phyloP scores from a whole-genome alignment of 805 yeast species.

The Candida alai region DNA sequence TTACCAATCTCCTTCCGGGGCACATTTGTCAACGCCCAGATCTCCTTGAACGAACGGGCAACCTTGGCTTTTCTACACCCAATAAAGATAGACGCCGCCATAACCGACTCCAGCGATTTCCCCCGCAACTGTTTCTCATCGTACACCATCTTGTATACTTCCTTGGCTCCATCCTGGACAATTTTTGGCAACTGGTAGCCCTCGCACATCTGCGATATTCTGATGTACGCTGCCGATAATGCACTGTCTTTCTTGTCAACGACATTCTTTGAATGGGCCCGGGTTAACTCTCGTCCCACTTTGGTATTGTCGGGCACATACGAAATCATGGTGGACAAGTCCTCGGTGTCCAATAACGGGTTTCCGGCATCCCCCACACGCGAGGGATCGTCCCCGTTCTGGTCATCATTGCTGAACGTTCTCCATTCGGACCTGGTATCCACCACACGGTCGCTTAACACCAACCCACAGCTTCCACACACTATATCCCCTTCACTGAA shows the following conservation, averaged over 20 bases:
- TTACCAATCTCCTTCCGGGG: constrained; percentile 93
- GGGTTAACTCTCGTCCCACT: constrained; percentile 81
- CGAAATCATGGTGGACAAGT: constrained; percentile 88
- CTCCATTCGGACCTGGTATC: constrained; percentile 99
- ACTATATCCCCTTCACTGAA: constrained; percentile 97
- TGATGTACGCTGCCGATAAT: constrained; percentile 82
- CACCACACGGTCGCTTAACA: constrained; percentile 84
- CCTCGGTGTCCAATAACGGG: constrained; percentile 86
- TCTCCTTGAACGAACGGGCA: constrained; percentile 92
- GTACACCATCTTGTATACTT: constrained; percentile 86
- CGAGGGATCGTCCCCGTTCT: constrained; percentile 95
- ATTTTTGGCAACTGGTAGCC: constrained; percentile 92
- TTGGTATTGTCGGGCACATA: constrained; percentile 81
- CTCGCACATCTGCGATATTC: constrained; percentile 93
- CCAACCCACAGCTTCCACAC: constrained; percentile 96
- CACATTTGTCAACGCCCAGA: constrained; percentile 90
- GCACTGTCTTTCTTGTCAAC: constrained; percentile 88
- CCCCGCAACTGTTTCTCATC: constrained; percentile 86
- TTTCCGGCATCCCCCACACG: constrained; percentile 99
- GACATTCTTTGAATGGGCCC: constrained; percentile 82
- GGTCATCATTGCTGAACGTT: constrained; percentile 96
- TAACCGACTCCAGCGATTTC: constrained; percentile 85
- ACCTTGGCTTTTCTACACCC: constrained; percentile 94
- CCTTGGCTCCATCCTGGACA: constrained; percentile 96
- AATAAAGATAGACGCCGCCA: constrained; percentile 93